Evolutionary conservation across 2,329 filamentous ascomycete genomes (phyloP).

Genomic region (Delphinella strobiligena): DNA sequence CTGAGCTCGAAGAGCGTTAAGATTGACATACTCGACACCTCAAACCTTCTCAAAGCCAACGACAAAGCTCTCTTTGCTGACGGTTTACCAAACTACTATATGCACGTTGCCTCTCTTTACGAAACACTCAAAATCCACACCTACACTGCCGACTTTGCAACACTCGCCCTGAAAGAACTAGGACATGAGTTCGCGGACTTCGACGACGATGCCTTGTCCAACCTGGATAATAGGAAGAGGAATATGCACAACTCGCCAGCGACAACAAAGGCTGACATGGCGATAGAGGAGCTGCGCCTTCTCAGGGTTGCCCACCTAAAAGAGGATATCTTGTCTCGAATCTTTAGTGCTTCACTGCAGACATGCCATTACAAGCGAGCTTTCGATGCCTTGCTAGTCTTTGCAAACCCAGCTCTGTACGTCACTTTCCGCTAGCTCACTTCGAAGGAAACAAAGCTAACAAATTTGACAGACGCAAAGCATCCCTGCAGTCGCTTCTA

Average conservation of each 20-base stretch:
- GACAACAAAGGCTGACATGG: constrained; percentile 14
- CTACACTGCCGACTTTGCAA: constrained; percentile 73
- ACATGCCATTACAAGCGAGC: constrained; percentile 73
- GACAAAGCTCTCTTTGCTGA: constrained; percentile 58
- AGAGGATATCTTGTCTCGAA: constrained; percentile 64
- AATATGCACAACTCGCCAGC: constrained; percentile 17
- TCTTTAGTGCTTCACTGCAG: constrained; percentile 72
- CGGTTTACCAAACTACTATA: constrained; percentile 73
- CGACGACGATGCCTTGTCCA: constrained; percentile 13
- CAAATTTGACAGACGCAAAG: constrained; percentile 39
- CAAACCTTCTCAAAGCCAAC: constrained; percentile 59
- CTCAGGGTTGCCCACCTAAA: constrained; percentile 28
- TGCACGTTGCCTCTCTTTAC: constrained; percentile 72
- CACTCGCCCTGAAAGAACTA: constrained; percentile 31
- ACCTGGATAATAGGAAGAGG: constrained; percentile 17
- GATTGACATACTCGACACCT: constrained; percentile 29
- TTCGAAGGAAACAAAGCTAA: constrained; percentile 10
- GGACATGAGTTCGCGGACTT: constrained; percentile 9
- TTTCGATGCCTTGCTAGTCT: constrained; percentile 63
- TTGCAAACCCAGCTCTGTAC: constrained; percentile 56
- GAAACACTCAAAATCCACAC: constrained; percentile 67
- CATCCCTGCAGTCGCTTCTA: constrained; percentile 57
- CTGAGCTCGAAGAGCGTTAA: constrained; percentile 11
- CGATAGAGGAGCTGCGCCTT: constrained; percentile 22
- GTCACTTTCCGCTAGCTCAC: constrained; percentile 10